These are phyloP conservation scores for Harringtonia lauricola DNA, from an alignment of 2,329 filamentous ascomycete species.

Conservation along the genomic window DNA sequence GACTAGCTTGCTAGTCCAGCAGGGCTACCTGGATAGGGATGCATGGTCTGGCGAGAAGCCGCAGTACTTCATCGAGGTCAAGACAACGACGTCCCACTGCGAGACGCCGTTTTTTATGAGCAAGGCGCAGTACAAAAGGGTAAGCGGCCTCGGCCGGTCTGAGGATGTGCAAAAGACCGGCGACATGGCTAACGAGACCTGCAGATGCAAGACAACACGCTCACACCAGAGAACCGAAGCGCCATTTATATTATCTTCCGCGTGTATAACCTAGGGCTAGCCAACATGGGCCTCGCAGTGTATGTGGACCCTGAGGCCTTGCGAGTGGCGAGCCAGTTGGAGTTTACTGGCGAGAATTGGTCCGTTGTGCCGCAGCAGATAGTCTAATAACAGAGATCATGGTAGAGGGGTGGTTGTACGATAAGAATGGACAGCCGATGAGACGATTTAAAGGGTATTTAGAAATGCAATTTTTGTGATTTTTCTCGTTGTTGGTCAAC, in stretches of 20 bases:
- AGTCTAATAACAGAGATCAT: not conserved
- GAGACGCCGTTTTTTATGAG: constrained; percentile 35
- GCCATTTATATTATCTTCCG: not conserved
- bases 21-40: constrained; percentile 19
- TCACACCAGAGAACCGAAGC: not conserved
- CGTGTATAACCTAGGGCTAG: not conserved
- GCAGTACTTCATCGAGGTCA: constrained; percentile 39
- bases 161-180: not conserved
- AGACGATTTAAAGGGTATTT: not conserved
- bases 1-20: constrained; percentile 22
- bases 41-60: constrained; percentile 19
- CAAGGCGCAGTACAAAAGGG: constrained; percentile 28
- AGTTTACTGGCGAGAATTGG: not conserved
- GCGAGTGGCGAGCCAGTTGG: not conserved
- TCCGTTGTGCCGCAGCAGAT: not conserved
- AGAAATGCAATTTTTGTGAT: not conserved
- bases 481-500: not conserved
- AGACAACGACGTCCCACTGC: constrained; percentile 28
- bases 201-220: not conserved
- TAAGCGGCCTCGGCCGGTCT: constrained; percentile 17
- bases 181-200: not conserved
- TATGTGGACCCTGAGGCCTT: not conserved
- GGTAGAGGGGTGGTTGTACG: not conserved
- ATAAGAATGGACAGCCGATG: not conserved
- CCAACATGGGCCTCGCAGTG: not conserved